Evolutionary conservation across 257 asterid genomes (phyloP).

Genomic region (Jasminum sambac): DNA sequence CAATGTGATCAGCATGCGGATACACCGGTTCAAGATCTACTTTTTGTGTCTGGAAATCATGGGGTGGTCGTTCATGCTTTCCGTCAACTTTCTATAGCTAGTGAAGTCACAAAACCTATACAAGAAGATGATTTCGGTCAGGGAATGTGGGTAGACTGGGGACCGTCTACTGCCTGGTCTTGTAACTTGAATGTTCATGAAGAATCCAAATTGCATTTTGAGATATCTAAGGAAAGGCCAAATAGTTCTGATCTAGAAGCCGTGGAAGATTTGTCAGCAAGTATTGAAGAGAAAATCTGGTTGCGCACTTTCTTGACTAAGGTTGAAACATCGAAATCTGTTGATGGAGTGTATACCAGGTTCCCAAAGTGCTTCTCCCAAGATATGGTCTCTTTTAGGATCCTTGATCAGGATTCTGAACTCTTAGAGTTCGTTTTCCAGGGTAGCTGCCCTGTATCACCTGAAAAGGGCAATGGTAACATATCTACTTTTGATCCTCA

Average conservation of each 20-base stretch:
- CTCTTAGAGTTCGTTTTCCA: constrained; percentile 52
- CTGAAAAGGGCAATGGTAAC: constrained; percentile 34
- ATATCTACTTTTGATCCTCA: constrained; percentile 33
- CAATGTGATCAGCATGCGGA: constrained; percentile 54
- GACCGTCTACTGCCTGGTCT: constrained; percentile 49
- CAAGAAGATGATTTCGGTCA: constrained; percentile 47
- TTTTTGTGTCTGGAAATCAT: constrained; percentile 70
- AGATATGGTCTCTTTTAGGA: constrained; percentile 61
- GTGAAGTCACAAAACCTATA: constrained; percentile 35
- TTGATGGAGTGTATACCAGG: constrained; percentile 51
- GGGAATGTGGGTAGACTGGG: constrained; percentile 92
- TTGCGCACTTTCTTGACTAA: constrained; percentile 60
- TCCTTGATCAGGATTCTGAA: constrained; percentile 56
- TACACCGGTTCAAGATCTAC: constrained; percentile 60
- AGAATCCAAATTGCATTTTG: constrained; percentile 27
- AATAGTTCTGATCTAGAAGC: constrained; percentile 29
- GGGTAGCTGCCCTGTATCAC: constrained; percentile 35
- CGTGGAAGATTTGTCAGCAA: constrained; percentile 40
- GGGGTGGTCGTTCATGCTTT: constrained; percentile 88
- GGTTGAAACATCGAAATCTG: constrained; percentile 54
- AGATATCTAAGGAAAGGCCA: constrained; percentile 29
- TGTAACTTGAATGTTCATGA: constrained; percentile 27
- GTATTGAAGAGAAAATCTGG: constrained; percentile 54
- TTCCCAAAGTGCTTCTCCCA: constrained; percentile 61
- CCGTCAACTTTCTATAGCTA: constrained; percentile 39